These are phyloP conservation scores for Xylaria palmicola DNA, from an alignment of 495 filamentous ascomycete genomes.

Conservation along the genomic window DNA sequence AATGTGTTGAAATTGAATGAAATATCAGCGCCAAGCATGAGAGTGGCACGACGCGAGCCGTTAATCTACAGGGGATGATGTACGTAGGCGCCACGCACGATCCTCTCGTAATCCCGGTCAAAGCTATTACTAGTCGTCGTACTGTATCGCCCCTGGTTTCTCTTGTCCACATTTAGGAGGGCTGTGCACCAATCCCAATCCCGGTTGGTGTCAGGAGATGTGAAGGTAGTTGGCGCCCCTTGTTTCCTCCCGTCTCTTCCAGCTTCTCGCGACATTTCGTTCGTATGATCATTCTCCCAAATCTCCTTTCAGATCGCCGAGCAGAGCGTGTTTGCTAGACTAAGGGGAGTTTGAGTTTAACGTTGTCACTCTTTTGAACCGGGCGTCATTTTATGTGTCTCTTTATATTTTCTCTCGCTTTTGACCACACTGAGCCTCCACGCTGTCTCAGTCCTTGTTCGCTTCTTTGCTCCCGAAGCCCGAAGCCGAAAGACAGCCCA, in stretches of 20 bases:
- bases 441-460: slow-evolving; percentile 18
- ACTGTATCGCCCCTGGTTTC: slow-evolving; percentile 9
- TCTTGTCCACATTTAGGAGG: background rate
- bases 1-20: too few relatives aligned
- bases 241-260: background rate
- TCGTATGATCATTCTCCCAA: background rate
- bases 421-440: too few relatives aligned
- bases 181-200: slow-evolving; percentile 16
- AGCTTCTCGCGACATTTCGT: background rate
- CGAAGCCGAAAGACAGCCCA: slow-evolving; percentile 19
- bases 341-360: slow-evolving; percentile 2
- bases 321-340: background rate
- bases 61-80: slow-evolving; percentile 4
- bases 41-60: slow-evolving; percentile 1
- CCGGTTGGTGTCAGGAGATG: slow-evolving; percentile 7
- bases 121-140: too few relatives aligned
- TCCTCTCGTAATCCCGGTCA: slow-evolving; percentile 1
- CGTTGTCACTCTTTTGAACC: slow-evolving; percentile 10
- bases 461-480: slow-evolving; percentile 14
- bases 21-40: background rate
- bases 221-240: slow-evolving; percentile 13
- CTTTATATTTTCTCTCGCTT: background rate
- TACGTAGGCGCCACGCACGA: background rate
- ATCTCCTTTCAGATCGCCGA: background rate
- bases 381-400: too few relatives aligned